Evolutionary conservation across 106 monocot genomes (phyloP), one percentile per base, ranked within the genome.

Genomic region (Posidonia australis): DNA sequence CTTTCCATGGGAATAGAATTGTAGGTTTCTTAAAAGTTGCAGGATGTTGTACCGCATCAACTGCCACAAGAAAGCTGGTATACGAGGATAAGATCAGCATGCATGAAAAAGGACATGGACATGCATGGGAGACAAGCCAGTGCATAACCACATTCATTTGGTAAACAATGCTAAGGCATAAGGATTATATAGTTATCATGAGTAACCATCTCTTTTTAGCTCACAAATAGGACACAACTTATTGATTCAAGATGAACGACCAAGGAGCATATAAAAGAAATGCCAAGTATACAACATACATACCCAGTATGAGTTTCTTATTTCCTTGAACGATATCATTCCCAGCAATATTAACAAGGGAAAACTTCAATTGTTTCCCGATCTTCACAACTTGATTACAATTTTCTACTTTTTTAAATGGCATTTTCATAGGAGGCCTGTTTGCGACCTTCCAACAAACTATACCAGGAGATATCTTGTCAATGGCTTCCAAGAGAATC

Each of bases 321-420:
- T 92, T 87, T 65, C 92, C 92, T 73, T 92, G 92, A 62, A 92
- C 87, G 60, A 92, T 92, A 67, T 92, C 92, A 73, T 92, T 92
- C 54, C 92, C 92, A 65, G 87, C 86, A 62, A 92, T 61, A 84
- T 92, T 92, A 21, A 92, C 92, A 26, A 92, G 74, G 49, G 92
- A 92, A 84, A 92, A 92, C 58, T 84, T 84, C 59, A 92, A 72
- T 59, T 84, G 80, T 69, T 77, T 87, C 54, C 92, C 92, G 16
- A 92, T 92, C 62, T 82, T 84, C 51, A 92, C 66, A 31, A 87
- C 92, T 75, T 92, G 92, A 71, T 92, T 92, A 66, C 92, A 92
- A 52, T 92, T 92, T 67, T 92, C 92, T 49, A 92, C 87, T 77
- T 87, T 92, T 63, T 70, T 84, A 74, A 92, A 92, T 66, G 92